These are phyloP conservation scores for Flaveria sonorensis DNA, from an alignment of 129 eudicot species.

Conservation along the genomic window DNA sequence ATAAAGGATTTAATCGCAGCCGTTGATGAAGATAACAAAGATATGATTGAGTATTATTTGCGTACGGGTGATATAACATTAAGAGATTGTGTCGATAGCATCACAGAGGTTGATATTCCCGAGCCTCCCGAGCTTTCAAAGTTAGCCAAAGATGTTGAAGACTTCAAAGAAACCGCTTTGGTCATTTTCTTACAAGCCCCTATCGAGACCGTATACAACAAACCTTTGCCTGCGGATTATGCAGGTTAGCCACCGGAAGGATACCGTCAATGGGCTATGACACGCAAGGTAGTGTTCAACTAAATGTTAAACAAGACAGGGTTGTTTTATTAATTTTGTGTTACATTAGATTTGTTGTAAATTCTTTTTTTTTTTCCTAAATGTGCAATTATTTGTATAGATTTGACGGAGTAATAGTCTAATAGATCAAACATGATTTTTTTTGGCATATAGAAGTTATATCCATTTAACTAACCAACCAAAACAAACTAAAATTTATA, in stretches of 20 bases:
- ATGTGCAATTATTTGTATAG: constrained; percentile 23
- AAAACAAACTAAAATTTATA: constrained; percentile 3
- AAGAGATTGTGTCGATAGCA: constrained; percentile 43
- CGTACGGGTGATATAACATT: constrained; percentile 42
- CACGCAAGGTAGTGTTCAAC: not conserved
- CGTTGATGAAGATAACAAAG: constrained; percentile 39
- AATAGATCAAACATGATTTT: constrained; percentile 15
- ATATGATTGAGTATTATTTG: constrained; percentile 34
- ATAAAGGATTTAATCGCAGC: constrained; percentile 33
- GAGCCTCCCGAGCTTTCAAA: constrained; percentile 35
- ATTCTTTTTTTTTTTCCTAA: not conserved
- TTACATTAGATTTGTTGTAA: constrained; percentile 17
- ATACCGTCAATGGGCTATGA: not conserved
- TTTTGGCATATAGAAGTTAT: constrained; percentile 16
- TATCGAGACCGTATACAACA: constrained; percentile 40
- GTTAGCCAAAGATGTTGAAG: constrained; percentile 36
- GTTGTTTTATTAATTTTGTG: not conserved
- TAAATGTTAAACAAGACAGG: constrained; percentile 1
- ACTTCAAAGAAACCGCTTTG: constrained; percentile 40
- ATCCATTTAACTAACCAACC: not conserved
- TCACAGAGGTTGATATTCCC: constrained; percentile 26
- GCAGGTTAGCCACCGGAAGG: constrained; percentile 9
- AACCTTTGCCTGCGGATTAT: constrained; percentile 42
- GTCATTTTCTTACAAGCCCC: constrained; percentile 46
- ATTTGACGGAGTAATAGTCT: constrained; percentile 26